Evolutionary conservation across 1,139 yeast species (phyloP), one percentile per base, ranked within the genome.

Genomic region (Hyphopichia pseudoburtonii): DNA sequence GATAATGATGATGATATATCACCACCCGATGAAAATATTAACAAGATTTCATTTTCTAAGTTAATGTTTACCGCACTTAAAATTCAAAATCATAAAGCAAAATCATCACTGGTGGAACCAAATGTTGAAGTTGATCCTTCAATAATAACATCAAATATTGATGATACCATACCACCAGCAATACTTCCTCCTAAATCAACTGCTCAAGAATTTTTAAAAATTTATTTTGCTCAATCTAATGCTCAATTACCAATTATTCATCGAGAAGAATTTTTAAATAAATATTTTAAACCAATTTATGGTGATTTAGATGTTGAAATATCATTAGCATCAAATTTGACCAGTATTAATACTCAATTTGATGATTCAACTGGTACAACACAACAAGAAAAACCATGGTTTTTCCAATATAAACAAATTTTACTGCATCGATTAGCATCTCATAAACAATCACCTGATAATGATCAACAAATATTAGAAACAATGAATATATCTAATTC

Each of bases 201-300:
- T 15, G 96, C 96, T 0, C 79, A 84, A 48, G 71, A 72, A 37
- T 73, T 86, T 36, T 53, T 88, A n/a, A 73, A 77, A 34, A 69
- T 79, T 3, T 88, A 74, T 57, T 89, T 89, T 53, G 78, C 86
- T 17, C 92, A 85, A 49, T 78, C 92, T 14, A 88, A 88, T 54
- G 69, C 95, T 3, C 96, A 87, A 56, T 54, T 86, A 28, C 96
- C 96, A 0, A 71, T 88, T 4, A 60, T 89, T 35, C 96, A 89
- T 54, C 73, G 96, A 27, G 95, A 87, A 50, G 78, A 76, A 45
- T 88, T 88, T 51, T 57, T 89, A 31, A 64, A 65, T 35, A 66
- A 70, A 31, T 81, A 80, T 52, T 89, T 85, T 53, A 76, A 78
- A 42, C 96, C 96, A 0, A 70, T 88, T 1, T 88, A 88, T 54